A percentile compares a stretch with the other conserved stretches of the same genome.
Conservation (phyloP, 2,329 filamentous ascomycete genomes). For the Zymoseptoria crescenta region DNA sequence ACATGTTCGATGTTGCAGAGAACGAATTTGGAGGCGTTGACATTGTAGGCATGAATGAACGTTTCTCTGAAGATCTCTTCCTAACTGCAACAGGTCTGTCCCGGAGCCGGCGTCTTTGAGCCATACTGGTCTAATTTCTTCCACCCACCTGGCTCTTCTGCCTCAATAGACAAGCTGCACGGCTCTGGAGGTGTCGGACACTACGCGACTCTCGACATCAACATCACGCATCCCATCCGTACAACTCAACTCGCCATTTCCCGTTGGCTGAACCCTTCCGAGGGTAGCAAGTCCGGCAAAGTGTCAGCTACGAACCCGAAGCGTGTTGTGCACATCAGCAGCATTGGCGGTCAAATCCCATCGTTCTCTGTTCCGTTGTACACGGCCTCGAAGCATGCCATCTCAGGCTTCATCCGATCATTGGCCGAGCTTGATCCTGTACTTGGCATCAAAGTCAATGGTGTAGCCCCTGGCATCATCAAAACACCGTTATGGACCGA, state of each 20-base stretch:
- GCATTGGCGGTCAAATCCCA: slow-evolving; percentile 37
- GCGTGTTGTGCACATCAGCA: slow-evolving; percentile 38
- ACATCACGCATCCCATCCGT: slow-evolving; percentile 42
- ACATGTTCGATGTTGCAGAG: slow-evolving; percentile 43
- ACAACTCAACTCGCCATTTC: slow-evolving; percentile 41
- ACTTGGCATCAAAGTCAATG: slow-evolving; percentile 50
- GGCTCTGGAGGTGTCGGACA: slow-evolving; percentile 25
- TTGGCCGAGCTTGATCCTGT: slow-evolving; percentile 42
- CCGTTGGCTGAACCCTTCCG: slow-evolving; percentile 33
- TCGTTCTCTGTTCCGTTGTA: slow-evolving; percentile 38
- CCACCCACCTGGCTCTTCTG: slow-evolving; percentile 36
- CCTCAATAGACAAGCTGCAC: slow-evolving; percentile 29
- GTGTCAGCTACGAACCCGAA: slow-evolving; percentile 37
- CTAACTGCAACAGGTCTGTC: slow-evolving; percentile 33
- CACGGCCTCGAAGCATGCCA: slow-evolving; percentile 39
- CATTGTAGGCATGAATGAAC: slow-evolving; percentile 32
- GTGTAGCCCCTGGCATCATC: slow-evolving; percentile 53
- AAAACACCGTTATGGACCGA: slow-evolving; percentile 57
- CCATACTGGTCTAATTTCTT: slow-evolving; percentile 43
- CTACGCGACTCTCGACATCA: slow-evolving; percentile 39
- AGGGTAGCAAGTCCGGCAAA: slow-evolving; percentile 21
- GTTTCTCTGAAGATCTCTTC: slow-evolving; percentile 31
- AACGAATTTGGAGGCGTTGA: slow-evolving; percentile 41
- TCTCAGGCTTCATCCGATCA: slow-evolving; percentile 43
- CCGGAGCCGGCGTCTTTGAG: slow-evolving; percentile 44